Percentiles rank a stretch among this genome's conserved stretches.
Conservation (phyloP, 495 filamentous ascomycete genomes). For the Trichoderma asperelloides region DNA sequence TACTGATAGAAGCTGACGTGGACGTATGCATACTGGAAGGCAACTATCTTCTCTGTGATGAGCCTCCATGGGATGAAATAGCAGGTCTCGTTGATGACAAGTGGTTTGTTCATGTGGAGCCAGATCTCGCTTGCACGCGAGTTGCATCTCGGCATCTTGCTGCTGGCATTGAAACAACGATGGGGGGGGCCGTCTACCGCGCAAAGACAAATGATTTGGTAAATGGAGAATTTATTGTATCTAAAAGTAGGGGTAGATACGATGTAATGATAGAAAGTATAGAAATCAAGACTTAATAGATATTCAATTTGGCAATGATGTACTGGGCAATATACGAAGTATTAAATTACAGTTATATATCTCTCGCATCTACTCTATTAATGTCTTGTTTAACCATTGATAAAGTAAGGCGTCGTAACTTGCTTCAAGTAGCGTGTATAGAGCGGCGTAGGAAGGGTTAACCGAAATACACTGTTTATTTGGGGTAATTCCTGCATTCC, state of each 20-base stretch:
- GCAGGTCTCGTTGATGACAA: constrained; percentile 12
- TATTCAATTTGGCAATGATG: too few species aligned
- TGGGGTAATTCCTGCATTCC: background rate
- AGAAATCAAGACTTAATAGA: background rate
- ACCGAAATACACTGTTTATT: too few species aligned
- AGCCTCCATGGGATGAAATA: constrained; percentile 12
- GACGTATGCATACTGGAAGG: constrained; percentile 13
- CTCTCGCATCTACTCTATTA: too few species aligned
- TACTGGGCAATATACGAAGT: too few species aligned
- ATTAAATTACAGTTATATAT: too few species aligned
- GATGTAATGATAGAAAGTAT: constrained; percentile 10
- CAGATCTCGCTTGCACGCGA: constrained; percentile 9
- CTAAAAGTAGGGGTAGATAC: constrained; percentile 10
- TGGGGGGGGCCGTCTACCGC: constrained; percentile 11
- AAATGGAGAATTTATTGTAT: constrained; percentile 10
- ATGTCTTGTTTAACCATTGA: too few species aligned
- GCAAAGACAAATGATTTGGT: constrained; percentile 12
- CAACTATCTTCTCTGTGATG: constrained; percentile 13
- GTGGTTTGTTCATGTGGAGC: constrained; percentile 14
- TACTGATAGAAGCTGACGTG: constrained; percentile 6
- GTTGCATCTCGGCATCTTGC: constrained; percentile 8
- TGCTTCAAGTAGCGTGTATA: too few species aligned
- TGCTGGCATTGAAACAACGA: constrained; percentile 14
- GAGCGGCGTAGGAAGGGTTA: too few species aligned
- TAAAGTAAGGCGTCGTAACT: too few species aligned